Conservation (phyloP, 345 rosid genomes). For the Reutealis trisperma region DNA sequence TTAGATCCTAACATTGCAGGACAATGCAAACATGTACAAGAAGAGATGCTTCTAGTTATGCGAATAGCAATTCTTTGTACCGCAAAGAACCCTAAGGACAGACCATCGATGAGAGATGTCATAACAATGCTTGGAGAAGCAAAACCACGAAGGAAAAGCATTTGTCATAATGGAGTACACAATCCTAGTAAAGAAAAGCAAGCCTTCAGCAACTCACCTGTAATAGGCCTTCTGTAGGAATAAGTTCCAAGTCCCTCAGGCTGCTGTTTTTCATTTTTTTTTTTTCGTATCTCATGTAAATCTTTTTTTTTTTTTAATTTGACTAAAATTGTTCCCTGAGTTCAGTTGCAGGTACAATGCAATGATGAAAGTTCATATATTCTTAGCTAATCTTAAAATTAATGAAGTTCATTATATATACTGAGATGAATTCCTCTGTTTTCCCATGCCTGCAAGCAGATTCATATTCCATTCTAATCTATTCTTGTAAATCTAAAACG, state of each 20-base stretch:
- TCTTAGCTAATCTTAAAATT: neutral
- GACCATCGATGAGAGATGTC: conserved; percentile 84
- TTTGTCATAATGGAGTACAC: conserved; percentile 42
- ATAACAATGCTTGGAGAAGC: conserved; percentile 88
- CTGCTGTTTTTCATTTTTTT: neutral
- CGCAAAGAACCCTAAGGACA: conserved; percentile 77
- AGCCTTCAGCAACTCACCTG: conserved; percentile 59
- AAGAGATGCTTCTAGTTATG: conserved; percentile 76
- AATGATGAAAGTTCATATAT: conserved; percentile 7
- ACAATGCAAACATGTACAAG: conserved; percentile 72
- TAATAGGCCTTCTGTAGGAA: conserved; percentile 51
- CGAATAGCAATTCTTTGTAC: conserved; percentile 76
- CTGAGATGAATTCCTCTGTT: neutral
- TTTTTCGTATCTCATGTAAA: conserved; percentile 17
- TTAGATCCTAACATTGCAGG: conserved; percentile 74
- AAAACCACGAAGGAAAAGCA: conserved; percentile 80
- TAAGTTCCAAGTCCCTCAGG: neutral
- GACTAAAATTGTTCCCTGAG: neutral
- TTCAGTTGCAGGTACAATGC: conserved; percentile 12
- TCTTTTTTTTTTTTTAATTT: conserved; percentile 8
- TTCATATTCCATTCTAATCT: neutral
- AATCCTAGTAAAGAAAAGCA: conserved; percentile 49
- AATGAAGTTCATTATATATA: neutral
- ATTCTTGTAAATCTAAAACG: neutral
- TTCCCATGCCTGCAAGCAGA: neutral